Conservation (phyloP, 2,329 filamentous ascomycete species). For the Paraconiothyrium sp. region DNA sequence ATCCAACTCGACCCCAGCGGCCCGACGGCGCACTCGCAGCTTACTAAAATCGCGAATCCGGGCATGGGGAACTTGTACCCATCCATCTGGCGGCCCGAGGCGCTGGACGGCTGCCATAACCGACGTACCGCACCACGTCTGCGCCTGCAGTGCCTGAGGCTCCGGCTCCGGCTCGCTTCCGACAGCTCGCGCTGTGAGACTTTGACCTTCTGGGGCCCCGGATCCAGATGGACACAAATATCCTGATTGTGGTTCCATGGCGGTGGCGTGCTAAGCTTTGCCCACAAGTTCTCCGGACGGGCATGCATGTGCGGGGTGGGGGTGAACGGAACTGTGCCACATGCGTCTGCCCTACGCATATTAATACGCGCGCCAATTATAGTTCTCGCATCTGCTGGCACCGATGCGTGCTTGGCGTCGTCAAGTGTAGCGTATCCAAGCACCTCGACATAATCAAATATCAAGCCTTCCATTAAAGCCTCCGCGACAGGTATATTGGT, state of each 20-base stretch:
- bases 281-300: neutral
- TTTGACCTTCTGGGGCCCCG: neutral
- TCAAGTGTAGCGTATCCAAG: neutral
- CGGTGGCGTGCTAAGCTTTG: conserved; percentile 7
- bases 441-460: too few species aligned
- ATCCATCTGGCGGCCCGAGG: conserved; percentile 22
- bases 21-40: neutral
- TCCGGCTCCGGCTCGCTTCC: neutral
- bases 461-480: neutral
- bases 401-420: neutral
- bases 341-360: conserved; percentile 8
- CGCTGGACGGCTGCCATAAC: conserved; percentile 17
- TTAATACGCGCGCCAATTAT: neutral
- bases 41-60: conserved; percentile 7
- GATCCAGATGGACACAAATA: neutral
- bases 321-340: neutral
- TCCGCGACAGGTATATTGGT: neutral
- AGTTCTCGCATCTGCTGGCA: neutral
- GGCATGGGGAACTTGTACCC: conserved; percentile 25
- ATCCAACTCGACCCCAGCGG: neutral
- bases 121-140: conserved; percentile 2
- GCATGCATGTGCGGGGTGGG: neutral
- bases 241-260: neutral
- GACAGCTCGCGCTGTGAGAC: neutral
- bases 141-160: neutral